Percentiles rank a stretch among this genome's conserved stretches.
Conservation (phyloP, 2,329 filamentous ascomycete species). For the Stylonectria norvegica region DNA sequence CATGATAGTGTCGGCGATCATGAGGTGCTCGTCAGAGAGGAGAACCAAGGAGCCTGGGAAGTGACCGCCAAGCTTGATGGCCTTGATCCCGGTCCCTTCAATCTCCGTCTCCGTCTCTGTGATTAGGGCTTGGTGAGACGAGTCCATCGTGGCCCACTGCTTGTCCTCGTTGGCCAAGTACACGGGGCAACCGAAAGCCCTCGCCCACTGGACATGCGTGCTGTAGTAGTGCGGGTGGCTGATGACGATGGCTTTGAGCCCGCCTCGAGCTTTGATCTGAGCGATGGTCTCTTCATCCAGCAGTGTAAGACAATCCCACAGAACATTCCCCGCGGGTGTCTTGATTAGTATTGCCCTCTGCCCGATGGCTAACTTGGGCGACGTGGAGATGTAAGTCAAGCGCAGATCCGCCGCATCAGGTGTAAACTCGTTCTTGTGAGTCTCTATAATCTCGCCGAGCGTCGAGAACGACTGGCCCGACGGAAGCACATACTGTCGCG, state of each 20-base stretch:
- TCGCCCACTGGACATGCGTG: constrained; percentile 71
- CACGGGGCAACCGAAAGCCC: constrained; percentile 64
- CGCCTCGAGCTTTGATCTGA: constrained; percentile 58
- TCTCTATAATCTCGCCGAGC: constrained; percentile 43
- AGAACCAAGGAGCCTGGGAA: constrained; percentile 72
- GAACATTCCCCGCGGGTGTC: constrained; percentile 64
- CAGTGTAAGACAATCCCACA: constrained; percentile 76
- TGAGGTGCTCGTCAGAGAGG: constrained; percentile 58
- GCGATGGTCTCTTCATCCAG: constrained; percentile 62
- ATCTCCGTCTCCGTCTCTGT: constrained; percentile 40
- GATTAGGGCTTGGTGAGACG: constrained; percentile 47
- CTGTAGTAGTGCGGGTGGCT: constrained; percentile 82
- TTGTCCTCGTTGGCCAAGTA: constrained; percentile 65
- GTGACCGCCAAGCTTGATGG: constrained; percentile 72
- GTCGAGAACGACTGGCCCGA: constrained; percentile 61
- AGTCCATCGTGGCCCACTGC: constrained; percentile 56
- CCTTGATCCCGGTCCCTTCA: constrained; percentile 48
- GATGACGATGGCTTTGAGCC: constrained; percentile 69
- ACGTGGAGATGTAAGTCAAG: constrained; percentile 46
- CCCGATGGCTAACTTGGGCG: constrained; percentile 67
- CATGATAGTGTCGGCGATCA: constrained; percentile 74
- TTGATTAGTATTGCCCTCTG: constrained; percentile 68
- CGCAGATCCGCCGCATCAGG: constrained; percentile 42
- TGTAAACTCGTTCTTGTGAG: constrained; percentile 53
- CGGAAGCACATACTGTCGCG: constrained; percentile 64